Conservation (phyloP, 2,329 filamentous ascomycete species). For the Berkeleyomyces basicola region DNA sequence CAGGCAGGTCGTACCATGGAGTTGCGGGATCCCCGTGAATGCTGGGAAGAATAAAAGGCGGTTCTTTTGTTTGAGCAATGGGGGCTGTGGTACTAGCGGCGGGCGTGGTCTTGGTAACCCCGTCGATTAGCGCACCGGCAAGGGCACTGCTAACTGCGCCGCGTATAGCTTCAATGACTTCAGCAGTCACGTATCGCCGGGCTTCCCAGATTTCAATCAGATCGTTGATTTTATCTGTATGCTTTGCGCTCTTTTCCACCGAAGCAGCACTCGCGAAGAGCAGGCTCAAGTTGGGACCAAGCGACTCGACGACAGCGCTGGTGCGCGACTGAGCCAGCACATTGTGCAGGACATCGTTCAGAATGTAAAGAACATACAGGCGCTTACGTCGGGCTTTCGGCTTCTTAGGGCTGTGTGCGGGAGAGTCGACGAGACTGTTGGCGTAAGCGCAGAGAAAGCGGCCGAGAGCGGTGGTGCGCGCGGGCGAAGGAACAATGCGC, state of each 20-base stretch:
- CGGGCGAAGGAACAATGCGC: slow-evolving; percentile 50
- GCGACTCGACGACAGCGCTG: slow-evolving; percentile 34
- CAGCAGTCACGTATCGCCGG: slow-evolving; percentile 41
- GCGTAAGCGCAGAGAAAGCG: slow-evolving; percentile 57
- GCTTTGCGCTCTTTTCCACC: slow-evolving; percentile 45
- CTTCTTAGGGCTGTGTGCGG: background rate
- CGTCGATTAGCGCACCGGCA: slow-evolving; percentile 1
- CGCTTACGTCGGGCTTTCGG: slow-evolving; percentile 38
- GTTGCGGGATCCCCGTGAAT: slow-evolving; percentile 58
- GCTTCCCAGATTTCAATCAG: slow-evolving; percentile 57
- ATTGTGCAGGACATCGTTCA: slow-evolving; percentile 66
- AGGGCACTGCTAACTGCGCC: slow-evolving; percentile 27
- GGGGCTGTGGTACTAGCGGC: slow-evolving; percentile 13
- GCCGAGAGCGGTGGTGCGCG: slow-evolving; percentile 49
- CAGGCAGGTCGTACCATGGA: slow-evolving; percentile 69
- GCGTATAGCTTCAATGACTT: slow-evolving; percentile 40
- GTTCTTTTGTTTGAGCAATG: slow-evolving; percentile 33
- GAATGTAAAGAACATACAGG: slow-evolving; percentile 59
- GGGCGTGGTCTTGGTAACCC: slow-evolving; percentile 15
- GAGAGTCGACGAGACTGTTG: slow-evolving; percentile 23
- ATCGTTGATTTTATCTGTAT: slow-evolving; percentile 44
- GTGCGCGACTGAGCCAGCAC: slow-evolving; percentile 35
- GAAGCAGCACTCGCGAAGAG: slow-evolving; percentile 42
- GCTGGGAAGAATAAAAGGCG: slow-evolving; percentile 55
- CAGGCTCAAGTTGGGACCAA: slow-evolving; percentile 43